These are phyloP conservation scores for Colletotrichum cereale DNA, from an alignment of 2,329 filamentous ascomycete genomes.

Conservation along the genomic window DNA sequence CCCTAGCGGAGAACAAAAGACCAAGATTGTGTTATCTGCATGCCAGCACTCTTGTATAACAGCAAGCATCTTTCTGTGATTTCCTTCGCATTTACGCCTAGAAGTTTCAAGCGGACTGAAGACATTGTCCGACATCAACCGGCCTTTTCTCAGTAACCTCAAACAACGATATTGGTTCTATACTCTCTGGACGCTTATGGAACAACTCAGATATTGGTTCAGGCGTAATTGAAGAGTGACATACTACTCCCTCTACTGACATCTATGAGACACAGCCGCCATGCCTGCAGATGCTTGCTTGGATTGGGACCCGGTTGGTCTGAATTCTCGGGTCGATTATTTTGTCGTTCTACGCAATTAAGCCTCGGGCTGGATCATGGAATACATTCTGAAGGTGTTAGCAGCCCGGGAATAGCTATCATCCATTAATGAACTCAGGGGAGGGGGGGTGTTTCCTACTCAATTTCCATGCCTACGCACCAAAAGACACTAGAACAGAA, in stretches of 20 bases:
- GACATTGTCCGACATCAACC: not conserved
- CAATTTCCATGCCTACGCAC: accelerated
- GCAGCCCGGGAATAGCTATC: not conserved
- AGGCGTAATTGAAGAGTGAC: no score
- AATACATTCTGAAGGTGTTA: no score
- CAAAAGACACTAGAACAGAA: no score
- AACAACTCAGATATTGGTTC: not conserved
- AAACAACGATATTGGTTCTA: not conserved
- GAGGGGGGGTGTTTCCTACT: not conserved
- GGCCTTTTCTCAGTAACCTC: not conserved
- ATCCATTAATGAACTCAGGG: not conserved
- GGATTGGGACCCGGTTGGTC: no score
- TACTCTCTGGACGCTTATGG: not conserved
- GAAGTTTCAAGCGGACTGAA: not conserved
- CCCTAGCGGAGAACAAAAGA: not conserved
- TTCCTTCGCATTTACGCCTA: not conserved
- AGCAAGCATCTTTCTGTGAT: not conserved
- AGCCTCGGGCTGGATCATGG: not conserved
- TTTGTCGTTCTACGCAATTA: not conserved
- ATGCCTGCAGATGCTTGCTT: no score
- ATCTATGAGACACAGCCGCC: not conserved
- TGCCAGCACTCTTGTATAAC: not conserved
- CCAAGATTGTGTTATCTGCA: not conserved
- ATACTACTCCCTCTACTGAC: no score
- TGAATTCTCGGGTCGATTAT: not conserved